phyloP scores from a whole-genome alignment of 2,329 filamentous ascomycete species.

The Aureobasidium sp. region DNA sequence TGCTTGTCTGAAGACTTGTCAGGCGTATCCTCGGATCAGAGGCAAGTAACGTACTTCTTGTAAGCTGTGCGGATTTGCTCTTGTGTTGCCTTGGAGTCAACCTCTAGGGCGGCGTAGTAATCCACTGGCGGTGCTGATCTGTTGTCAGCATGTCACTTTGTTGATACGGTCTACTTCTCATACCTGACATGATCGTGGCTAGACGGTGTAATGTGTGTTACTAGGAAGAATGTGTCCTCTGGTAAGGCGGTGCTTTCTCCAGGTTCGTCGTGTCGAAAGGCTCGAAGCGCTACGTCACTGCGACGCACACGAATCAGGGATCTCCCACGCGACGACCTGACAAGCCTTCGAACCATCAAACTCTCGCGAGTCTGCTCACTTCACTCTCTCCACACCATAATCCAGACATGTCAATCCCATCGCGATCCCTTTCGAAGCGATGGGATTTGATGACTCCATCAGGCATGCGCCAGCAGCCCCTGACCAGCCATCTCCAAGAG shows the following conservation, averaged over 20 bases:
- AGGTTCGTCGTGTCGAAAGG: background rate
- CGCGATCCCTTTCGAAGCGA: background rate
- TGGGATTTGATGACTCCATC: background rate
- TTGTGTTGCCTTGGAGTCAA: slow-evolving; percentile 58
- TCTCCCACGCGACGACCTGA: slow-evolving; percentile 1
- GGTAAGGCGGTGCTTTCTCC: slow-evolving; percentile 2
- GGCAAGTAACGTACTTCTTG: slow-evolving; percentile 53
- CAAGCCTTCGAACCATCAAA: background rate
- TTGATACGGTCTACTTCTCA: background rate
- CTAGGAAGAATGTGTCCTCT: slow-evolving; percentile 7
- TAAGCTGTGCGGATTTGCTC: slow-evolving; percentile 90
- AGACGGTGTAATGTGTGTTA: background rate
- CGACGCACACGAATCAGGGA: slow-evolving; percentile 4
- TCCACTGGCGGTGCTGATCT: slow-evolving; percentile 28
- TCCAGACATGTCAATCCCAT: background rate
- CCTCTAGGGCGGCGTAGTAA: slow-evolving; percentile 30
- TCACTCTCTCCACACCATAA: background rate
- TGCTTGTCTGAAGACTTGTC: slow-evolving; percentile 54
- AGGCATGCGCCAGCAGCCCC: background rate
- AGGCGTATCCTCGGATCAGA: slow-evolving; percentile 54
- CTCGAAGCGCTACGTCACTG: slow-evolving; percentile 2
- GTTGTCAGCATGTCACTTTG: background rate
- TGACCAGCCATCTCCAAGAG: background rate
- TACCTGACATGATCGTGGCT: slow-evolving; percentile 17
- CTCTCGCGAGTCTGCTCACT: background rate